Conservation (phyloP, 2,329 filamentous ascomycete genomes). For the Aspergillus oerlinghausenensis region DNA sequence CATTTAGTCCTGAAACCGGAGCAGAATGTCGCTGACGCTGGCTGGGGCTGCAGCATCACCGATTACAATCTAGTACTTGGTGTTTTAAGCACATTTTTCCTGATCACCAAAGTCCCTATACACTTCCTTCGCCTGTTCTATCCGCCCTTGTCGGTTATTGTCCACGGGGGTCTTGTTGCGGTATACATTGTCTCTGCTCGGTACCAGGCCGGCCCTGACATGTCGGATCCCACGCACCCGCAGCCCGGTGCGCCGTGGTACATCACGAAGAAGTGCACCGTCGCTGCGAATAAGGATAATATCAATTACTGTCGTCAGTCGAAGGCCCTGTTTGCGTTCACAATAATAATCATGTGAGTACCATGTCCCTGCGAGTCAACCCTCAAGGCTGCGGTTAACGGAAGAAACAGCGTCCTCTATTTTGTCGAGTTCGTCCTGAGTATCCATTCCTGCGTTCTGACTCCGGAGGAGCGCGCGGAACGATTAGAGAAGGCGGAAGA, state of each 20-base stretch:
- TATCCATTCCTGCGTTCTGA: constrained; percentile 45
- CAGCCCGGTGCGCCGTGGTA: constrained; percentile 60
- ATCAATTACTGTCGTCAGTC: constrained; percentile 57
- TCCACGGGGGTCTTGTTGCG: constrained; percentile 49
- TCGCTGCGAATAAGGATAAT: constrained; percentile 44
- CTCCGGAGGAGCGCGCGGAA: constrained; percentile 33
- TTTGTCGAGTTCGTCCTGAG: constrained; percentile 45
- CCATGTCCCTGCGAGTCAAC: not conserved
- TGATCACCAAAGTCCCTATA: constrained; percentile 54
- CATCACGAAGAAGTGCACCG: constrained; percentile 56
- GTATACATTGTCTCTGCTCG: constrained; percentile 54
- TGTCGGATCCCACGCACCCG: constrained; percentile 50
- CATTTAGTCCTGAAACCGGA: not conserved
- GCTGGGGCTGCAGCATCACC: constrained; percentile 46
- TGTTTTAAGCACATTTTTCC: constrained; percentile 57
- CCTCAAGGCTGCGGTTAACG: constrained; percentile 10
- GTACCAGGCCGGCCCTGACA: constrained; percentile 55
- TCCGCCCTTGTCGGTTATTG: constrained; percentile 50
- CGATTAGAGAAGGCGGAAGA: constrained; percentile 32
- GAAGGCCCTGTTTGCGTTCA: constrained; percentile 54
- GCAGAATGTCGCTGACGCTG: constrained; percentile 8
- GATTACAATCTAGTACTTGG: constrained; percentile 59
- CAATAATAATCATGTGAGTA: constrained; percentile 53
- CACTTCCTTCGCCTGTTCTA: constrained; percentile 55
- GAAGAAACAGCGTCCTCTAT: constrained; percentile 45